Conservation (phyloP, 1,284 basidiomycete genomes). For the Cutaneotrichosporon daszewskae region DNA sequence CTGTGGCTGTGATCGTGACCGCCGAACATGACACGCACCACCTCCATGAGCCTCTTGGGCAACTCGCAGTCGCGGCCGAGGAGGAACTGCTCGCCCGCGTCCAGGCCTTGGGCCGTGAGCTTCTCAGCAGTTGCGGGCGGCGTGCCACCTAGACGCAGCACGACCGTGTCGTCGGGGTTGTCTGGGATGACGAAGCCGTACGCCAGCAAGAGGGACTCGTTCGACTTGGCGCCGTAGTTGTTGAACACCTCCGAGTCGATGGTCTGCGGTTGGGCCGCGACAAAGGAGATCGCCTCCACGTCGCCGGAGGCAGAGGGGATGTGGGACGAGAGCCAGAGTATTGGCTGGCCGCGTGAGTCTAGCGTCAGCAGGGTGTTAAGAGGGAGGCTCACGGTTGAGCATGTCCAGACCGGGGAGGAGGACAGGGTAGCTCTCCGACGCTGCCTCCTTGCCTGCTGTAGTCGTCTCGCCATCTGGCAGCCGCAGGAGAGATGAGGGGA, state of each 20-base stretch:
- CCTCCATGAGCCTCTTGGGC: slow-evolving; percentile 58
- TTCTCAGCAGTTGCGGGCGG: slow-evolving; percentile 13
- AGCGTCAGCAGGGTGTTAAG: neutral
- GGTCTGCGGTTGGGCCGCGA: slow-evolving; percentile 36
- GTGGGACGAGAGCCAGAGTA: slow-evolving; percentile 67
- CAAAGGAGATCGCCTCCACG: slow-evolving; percentile 27
- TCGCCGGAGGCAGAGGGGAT: slow-evolving; percentile 23
- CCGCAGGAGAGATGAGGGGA: slow-evolving; percentile 72
- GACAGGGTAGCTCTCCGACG: slow-evolving; percentile 59
- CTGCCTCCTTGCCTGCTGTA: slow-evolving; percentile 8
- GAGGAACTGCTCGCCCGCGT: slow-evolving; percentile 54
- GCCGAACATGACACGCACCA: slow-evolving; percentile 45
- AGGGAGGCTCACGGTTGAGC: slow-evolving; percentile 61
- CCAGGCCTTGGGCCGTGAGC: slow-evolving; percentile 23
- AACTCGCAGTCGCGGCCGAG: slow-evolving; percentile 58
- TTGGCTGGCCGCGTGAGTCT: slow-evolving; percentile 58
- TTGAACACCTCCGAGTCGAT: slow-evolving; percentile 68
- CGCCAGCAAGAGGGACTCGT: slow-evolving; percentile 76
- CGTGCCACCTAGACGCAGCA: slow-evolving; percentile 63
- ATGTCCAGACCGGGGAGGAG: slow-evolving; percentile 79
- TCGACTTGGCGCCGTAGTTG: slow-evolving; percentile 61
- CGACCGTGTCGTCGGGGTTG: slow-evolving; percentile 78
- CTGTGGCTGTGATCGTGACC: slow-evolving; percentile 33
- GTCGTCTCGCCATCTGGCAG: slow-evolving; percentile 27
- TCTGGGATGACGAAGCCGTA: slow-evolving; percentile 73